Evolutionary conservation across 169 alveolate species (phyloP), one percentile per base, ranked within the genome.

Genomic region (Neospora caninum): DNA sequence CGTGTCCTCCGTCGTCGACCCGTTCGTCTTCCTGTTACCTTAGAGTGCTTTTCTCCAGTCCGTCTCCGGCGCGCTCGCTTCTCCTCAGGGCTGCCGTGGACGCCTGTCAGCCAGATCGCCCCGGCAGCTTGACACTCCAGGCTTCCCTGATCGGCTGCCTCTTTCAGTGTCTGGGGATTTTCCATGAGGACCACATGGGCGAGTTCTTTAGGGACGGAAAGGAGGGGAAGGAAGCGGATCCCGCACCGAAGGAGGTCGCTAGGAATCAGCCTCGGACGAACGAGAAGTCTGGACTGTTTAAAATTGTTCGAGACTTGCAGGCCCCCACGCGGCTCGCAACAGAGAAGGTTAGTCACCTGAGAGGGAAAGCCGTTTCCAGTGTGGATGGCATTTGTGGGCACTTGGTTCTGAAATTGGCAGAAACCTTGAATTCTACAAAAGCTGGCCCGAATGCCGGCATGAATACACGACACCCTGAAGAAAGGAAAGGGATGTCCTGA

Each of bases 111-210:
- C 89, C 89, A 0, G 41, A 82, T 43, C n/a, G 41, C 16, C 89
- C 89, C 20, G 89, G 89, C 0, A 41, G 89, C 89, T 49, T 36
- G 41, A 82, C 89, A 7, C 38, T 82, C 34, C 69, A 82, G 27
- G 64, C 54, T 22, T 29, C 38, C 36, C 39, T 82, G 36, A 20
- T 82, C 0, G 64, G 89, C 53, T 38, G 69, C 27, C 39, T 82
- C 67, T 41, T 82, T 36, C 89, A 82, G 41, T 41, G 13, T 41
- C 25, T 82, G 89, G 89, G 89, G 7, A 36, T 82, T 41, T 82
- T 82, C 89, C 89, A 36, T 9, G 89, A 82, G 41, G 64, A 82
- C 39, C 89, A 82, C 89, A 41, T 82, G 39, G 89, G 89, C n/a
- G 67, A 82, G 89, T 18, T 43, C 49, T 78, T 2, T n/a, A 78